phyloP scores from a whole-genome alignment of 805 yeast species.

The Schwanniomyces polymorphus region DNA sequence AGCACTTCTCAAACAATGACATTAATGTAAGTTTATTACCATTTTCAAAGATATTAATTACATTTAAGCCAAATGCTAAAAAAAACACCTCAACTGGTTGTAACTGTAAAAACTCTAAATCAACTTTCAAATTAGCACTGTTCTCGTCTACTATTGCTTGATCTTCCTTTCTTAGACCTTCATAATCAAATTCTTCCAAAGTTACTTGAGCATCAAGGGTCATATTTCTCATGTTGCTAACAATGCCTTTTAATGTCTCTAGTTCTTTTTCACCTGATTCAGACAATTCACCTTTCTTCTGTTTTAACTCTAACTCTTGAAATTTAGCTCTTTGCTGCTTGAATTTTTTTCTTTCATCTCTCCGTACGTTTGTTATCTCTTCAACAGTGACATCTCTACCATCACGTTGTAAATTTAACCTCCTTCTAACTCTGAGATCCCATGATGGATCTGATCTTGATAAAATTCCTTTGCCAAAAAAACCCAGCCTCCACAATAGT shows the following conservation, averaged over 20 bases:
- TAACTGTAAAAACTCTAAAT: conserved; percentile 59
- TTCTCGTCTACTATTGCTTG: conserved; percentile 14
- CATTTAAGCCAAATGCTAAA: conserved; percentile 56
- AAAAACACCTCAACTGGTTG: conserved; percentile 78
- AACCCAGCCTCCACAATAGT: conserved; percentile 78
- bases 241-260: conserved; percentile 13
- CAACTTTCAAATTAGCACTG: conserved; percentile 9
- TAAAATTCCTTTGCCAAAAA: conserved; percentile 88
- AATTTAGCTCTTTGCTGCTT: conserved; percentile 60
- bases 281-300: conserved; percentile 25
- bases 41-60: conserved; percentile 31
- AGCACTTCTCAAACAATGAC: conserved; percentile 27
- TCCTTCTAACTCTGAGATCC: conserved; percentile 60
- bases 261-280: conserved; percentile 20
- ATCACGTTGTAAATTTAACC: conserved; percentile 46
- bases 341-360: conserved; percentile 71
- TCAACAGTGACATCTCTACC: conserved; percentile 51
- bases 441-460: conserved; percentile 94
- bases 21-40: conserved; percentile 13
- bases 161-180: conserved; percentile 12
- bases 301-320: conserved; percentile 52
- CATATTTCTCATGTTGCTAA: conserved; percentile 16
- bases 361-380: conserved; percentile 71
- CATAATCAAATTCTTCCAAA: conserved; percentile 1
- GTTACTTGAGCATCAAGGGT: conserved; percentile 1